These are phyloP conservation scores for Cucurbita moschata DNA, from an alignment of 306 rosid genomes.

Conservation along the genomic window DNA sequence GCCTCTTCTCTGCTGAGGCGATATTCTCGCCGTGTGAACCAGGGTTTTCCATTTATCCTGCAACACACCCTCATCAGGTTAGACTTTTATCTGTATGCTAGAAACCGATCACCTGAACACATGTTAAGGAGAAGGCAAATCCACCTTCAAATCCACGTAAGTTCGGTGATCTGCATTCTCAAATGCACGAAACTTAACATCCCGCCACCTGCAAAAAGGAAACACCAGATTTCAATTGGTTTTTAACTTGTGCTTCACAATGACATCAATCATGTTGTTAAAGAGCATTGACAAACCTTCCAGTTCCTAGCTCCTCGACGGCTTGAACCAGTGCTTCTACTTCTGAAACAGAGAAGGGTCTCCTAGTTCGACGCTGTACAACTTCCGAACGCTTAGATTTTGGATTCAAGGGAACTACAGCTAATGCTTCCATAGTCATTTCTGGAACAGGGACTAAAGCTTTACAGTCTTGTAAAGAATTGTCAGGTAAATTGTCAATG, in stretches of 20 bases:
- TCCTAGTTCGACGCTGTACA: slow-evolving; percentile 85
- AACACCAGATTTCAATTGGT: slow-evolving; percentile 11
- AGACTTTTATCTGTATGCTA: not conserved
- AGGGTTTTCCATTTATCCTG: slow-evolving; percentile 97
- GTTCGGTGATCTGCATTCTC: slow-evolving; percentile 93
- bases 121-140: not conserved
- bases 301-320: slow-evolving; percentile 92
- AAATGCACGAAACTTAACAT: slow-evolving; percentile 70
- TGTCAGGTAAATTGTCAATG: slow-evolving; percentile 28
- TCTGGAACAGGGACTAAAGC: slow-evolving; percentile 44
- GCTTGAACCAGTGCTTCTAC: slow-evolving; percentile 88
- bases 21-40: slow-evolving; percentile 81
- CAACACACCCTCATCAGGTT: not conserved
- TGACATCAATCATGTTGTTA: not conserved
- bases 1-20: slow-evolving; percentile 93
- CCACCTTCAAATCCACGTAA: slow-evolving; percentile 89
- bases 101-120: not conserved
- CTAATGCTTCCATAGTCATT: slow-evolving; percentile 39
- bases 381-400: slow-evolving; percentile 47
- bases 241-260: not conserved
- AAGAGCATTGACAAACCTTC: slow-evolving; percentile 41
- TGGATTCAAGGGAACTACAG: slow-evolving; percentile 48
- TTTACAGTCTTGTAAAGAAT: slow-evolving; percentile 37
- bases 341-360: slow-evolving; percentile 88
- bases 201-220: slow-evolving; percentile 71